Evolutionary conservation across 2,329 filamentous ascomycete genomes (phyloP).

Genomic region (Arthrobotrys iridis): DNA sequence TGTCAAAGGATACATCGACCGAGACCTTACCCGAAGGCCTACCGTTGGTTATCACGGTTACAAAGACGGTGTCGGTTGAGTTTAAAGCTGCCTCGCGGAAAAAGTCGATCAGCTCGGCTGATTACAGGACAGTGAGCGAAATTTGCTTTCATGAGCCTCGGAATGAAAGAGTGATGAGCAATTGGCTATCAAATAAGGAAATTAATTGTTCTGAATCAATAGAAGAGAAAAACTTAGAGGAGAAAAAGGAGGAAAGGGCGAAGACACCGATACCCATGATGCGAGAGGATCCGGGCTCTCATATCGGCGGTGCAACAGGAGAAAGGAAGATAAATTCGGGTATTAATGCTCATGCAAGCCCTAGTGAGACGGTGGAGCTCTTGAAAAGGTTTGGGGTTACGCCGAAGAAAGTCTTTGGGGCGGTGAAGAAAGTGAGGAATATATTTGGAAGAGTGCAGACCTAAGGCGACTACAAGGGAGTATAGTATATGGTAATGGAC

Average conservation of each 20-base stretch:
- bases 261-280: neutral
- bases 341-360: neutral
- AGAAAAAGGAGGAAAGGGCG: conserved; percentile 2
- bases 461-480: neutral
- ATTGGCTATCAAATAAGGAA: conserved; percentile 17
- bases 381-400: conserved; percentile 45
- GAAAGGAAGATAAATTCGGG: neutral
- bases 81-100: conserved; percentile 5
- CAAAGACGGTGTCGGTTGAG: conserved; percentile 29
- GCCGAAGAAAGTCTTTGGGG: conserved; percentile 30
- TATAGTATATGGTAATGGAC: neutral
- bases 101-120: conserved; percentile 14
- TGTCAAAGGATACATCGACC: conserved; percentile 9
- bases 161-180: conserved; percentile 1
- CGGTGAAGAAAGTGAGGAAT: conserved; percentile 44
- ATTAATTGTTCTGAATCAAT: conserved; percentile 2
- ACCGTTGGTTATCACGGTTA: conserved; percentile 39
- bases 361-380: conserved; percentile 21
- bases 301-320: neutral
- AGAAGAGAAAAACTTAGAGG: conserved; percentile 1
- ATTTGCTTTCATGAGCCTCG: neutral
- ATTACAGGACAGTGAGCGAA: conserved; percentile 25
- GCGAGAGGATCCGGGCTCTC: neutral
- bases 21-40: conserved; percentile 17
- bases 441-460: conserved; percentile 29